Evolutionary conservation across 2,329 filamentous ascomycete species (phyloP).

Genomic region (Ophiostoma ulmi): DNA sequence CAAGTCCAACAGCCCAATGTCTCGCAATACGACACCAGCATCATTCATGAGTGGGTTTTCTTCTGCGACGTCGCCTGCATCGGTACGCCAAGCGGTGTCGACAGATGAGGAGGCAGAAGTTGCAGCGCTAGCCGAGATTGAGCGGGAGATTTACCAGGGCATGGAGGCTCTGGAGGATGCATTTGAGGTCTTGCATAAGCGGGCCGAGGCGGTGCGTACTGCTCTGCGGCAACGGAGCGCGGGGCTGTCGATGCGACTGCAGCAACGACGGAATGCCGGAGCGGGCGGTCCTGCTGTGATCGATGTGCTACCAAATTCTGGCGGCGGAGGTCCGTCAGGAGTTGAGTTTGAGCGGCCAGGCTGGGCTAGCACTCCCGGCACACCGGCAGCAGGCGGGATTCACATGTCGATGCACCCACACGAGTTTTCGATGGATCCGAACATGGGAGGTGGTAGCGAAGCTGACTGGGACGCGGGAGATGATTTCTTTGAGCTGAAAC

Average conservation of each 20-base stretch:
- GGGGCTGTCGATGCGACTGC: slow-evolving; percentile 63
- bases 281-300: slow-evolving; percentile 40
- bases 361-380: slow-evolving; percentile 37
- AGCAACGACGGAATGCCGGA: slow-evolving; percentile 45
- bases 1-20: slow-evolving; percentile 42
- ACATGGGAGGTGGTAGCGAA: slow-evolving; percentile 29
- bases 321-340: slow-evolving; percentile 33
- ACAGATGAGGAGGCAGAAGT: slow-evolving; percentile 94
- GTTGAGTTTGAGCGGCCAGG: slow-evolving; percentile 43
- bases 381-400: slow-evolving; percentile 27
- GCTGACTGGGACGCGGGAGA: slow-evolving; percentile 56
- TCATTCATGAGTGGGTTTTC: slow-evolving; percentile 26
- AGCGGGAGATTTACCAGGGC: slow-evolving; percentile 84
- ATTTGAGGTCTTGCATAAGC: slow-evolving; percentile 83
- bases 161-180: slow-evolving; percentile 95
- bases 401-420: slow-evolving; percentile 22
- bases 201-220: slow-evolving; percentile 73
- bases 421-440: slow-evolving; percentile 11
- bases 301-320: slow-evolving; percentile 49
- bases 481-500: slow-evolving; percentile 59
- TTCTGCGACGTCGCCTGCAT: slow-evolving; percentile 42
- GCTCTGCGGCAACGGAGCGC: slow-evolving; percentile 76
- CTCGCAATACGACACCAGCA: slow-evolving; percentile 51
- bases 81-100: slow-evolving; percentile 61
- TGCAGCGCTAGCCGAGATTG: slow-evolving; percentile 80